Base-by-base conservation (phyloP, 2,329 filamentous ascomycete genomes). In the Xylariales sp. region DNA sequence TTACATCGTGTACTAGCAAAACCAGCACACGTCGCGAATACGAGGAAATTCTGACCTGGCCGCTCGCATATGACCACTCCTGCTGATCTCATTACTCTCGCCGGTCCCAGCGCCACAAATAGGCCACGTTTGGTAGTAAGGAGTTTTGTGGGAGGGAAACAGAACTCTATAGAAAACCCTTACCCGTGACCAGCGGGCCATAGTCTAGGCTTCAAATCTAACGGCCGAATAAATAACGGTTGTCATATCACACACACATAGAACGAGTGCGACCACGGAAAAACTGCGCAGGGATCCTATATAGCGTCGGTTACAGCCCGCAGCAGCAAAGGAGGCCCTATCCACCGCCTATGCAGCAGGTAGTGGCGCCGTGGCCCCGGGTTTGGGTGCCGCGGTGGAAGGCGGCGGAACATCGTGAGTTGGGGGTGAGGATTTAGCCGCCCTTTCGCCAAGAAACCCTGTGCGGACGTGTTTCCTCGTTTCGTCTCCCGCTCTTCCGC, bases 1-100 rank as follows among this genome's bases (percentile, higher is more conserved):
- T 63, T 66, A 69, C 66, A 68, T 68, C 62, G 66, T 56, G 36
- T 18, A 48, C 39, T 54, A 32, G 61, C 52, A 41, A 36, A 36
- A 43, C 7, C 7, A 50, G 18, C n/a, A 32, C 16, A 36, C 8
- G 4, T 28, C 6, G 36, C 48, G 48, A 58, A 62, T 63, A 67
- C 64, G 64, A 66, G 50, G 16, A 36, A 43, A 23, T 36, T 23
- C 18, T 28, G 9, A 36, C 28, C 50, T 36, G 18, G 50, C 50
- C 50, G 50, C 64, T 58, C 53, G 39, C 28, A 16, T 60, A 49
- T 55, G 57, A 56, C 50, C 49, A 32, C 43, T 39, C n/a, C 63
- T 45, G 45, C 49, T 60, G 28, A 65, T 32, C 39, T 41, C 28
- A 16, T n/a, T 48, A 5, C 28, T 28, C 41, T 28, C 54, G 18